Evolutionary conservation across 768 basidiomycete species (phyloP).

Genomic region (Lentinula detonsa): DNA sequence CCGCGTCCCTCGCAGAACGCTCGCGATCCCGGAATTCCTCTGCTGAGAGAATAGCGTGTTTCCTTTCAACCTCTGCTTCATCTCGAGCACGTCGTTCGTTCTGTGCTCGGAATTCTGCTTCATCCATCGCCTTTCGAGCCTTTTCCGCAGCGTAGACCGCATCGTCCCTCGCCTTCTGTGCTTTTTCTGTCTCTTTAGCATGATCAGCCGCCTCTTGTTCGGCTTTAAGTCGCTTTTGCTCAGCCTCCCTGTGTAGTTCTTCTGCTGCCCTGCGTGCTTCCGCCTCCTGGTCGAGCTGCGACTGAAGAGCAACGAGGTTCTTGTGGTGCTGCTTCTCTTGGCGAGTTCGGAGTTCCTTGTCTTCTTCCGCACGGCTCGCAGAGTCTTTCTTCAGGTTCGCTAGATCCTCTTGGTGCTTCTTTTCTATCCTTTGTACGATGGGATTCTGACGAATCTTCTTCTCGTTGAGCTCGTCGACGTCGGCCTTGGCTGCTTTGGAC

Average conservation of each 20-base stretch:
- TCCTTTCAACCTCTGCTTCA: background rate
- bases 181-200: background rate
- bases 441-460: background rate
- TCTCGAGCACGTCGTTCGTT: background rate
- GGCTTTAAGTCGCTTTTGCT: background rate
- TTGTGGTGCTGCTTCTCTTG: constrained; percentile 1
- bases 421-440: background rate
- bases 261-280: background rate
- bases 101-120: background rate
- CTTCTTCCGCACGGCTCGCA: background rate
- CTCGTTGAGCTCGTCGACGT: background rate
- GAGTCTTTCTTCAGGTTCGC: background rate
- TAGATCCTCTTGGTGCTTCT: background rate
- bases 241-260: background rate
- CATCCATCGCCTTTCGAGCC: constrained; percentile 3
- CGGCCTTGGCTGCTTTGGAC: constrained; percentile 1
- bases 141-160: background rate
- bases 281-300: constrained; percentile 1
- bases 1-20: background rate
- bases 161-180: constrained; percentile 1
- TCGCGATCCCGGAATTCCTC: background rate
- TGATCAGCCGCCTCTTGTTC: background rate
- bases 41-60: background rate
- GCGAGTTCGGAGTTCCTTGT: background rate
- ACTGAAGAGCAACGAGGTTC: background rate